Base-by-base conservation (phyloP, 2,329 filamentous ascomycete genomes). In the Ophiostoma quercus region DNA sequence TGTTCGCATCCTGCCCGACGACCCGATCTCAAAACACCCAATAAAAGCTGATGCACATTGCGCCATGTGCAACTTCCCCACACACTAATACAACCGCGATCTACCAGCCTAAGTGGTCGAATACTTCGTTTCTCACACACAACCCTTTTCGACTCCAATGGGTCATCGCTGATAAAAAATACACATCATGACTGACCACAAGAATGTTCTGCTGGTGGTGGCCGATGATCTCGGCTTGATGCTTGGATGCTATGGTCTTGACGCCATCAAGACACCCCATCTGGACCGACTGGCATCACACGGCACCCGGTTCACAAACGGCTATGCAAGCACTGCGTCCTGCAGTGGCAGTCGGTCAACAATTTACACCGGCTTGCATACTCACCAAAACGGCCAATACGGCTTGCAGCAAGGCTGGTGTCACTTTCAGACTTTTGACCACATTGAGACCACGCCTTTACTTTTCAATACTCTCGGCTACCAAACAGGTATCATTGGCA, bases 221-320 rank as follows among this genome's bases (percentile, higher is more conserved):
- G 71, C 71, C 19, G 71, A 73, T 65, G 71, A 71, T 65, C 67
- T 73, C 62, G 71, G 71, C 67, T 41, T 66, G 5, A 68, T 69
- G 70, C 71, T 73, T 25, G 71, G 70, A 3, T 71, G 71, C 47
- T 51, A 51, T 3, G 47, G 47, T 9, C 47, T 51, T 16, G 14
- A 51, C n/a, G 47, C 47, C 47, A 51, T 51, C 47, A 51, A 51
- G 47, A 51, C 47, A 22, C 47, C 47, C 8, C 47, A 51, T 22
- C 47, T 51, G 2, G 47, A 51, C 19, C 47, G 47, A 16, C 47
- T 51, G 8, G 47, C 47, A 16, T 51, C n/a, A n/a, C 47, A 51
- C 22, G 47, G 47, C 7, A 51, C 47, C n/a, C 47, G 47, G 6
- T 51, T 51, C 47, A 51, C 47, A n/a, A 51, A 51, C 47, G 47